Evolutionary conservation across 768 basidiomycete species (phyloP).

Genomic region (Phlebiopsis gigantea): DNA sequence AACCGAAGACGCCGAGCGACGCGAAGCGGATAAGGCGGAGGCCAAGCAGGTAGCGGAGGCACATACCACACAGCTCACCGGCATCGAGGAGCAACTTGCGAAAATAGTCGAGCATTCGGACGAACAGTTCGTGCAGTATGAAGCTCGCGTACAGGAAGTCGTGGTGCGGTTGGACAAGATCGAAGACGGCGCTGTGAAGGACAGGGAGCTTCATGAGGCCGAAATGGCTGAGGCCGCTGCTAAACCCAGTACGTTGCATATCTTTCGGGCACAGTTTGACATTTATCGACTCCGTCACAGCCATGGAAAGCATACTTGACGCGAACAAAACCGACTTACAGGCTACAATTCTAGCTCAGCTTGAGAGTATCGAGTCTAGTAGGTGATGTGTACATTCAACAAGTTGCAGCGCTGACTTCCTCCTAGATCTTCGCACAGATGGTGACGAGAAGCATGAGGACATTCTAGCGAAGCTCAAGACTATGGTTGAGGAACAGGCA

Average conservation of each 20-base stretch:
- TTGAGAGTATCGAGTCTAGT: conserved; percentile 3
- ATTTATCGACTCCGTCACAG: background rate
- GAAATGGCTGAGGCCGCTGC: conserved; percentile 9
- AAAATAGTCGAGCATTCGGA: conserved; percentile 56
- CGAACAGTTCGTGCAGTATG: conserved; percentile 53
- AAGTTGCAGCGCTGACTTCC: background rate
- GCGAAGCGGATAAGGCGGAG: conserved; percentile 56
- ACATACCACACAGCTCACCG: conserved; percentile 53
- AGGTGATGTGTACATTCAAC: background rate
- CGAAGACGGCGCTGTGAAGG: conserved; percentile 28
- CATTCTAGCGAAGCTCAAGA: background rate
- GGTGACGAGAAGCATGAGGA: conserved; percentile 7
- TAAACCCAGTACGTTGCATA: conserved; percentile 6
- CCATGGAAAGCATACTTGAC: conserved; percentile 7
- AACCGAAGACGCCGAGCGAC: conserved; percentile 55
- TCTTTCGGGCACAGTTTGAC: background rate
- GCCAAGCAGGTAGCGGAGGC: conserved; percentile 54
- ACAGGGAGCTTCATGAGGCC: conserved; percentile 13
- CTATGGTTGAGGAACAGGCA: conserved; percentile 8
- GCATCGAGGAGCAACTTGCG: conserved; percentile 55
- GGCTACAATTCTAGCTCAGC: conserved; percentile 2
- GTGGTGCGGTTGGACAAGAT: conserved; percentile 2
- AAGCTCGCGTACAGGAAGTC: conserved; percentile 41
- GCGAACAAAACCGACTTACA: background rate
- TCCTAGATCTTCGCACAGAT: conserved; percentile 1